Evolutionary conservation across 805 yeast species (phyloP).

Genomic region (Barnettozyma wickerhamii): DNA sequence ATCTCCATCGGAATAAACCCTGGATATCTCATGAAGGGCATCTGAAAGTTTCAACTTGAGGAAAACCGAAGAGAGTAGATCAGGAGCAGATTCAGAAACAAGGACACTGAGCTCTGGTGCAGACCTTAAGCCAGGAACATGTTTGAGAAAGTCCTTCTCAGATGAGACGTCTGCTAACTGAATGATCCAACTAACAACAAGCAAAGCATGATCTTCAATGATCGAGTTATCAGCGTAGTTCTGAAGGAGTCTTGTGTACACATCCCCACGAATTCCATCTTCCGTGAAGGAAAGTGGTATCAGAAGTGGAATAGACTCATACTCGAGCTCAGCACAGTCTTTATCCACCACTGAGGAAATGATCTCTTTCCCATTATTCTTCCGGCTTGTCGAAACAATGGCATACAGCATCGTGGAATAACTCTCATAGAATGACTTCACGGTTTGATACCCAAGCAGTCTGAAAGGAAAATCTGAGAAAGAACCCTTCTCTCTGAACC

Average conservation of each 20-base stretch:
- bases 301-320: conserved; percentile 33
- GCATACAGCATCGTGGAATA: conserved; percentile 38
- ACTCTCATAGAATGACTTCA: conserved; percentile 9
- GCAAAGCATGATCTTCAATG: conserved; percentile 21
- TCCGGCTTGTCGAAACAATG: conserved; percentile 26
- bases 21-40: conserved; percentile 14
- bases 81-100: conserved; percentile 4
- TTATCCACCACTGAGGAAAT: background rate
- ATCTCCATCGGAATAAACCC: conserved; percentile 2
- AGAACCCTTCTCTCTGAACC: conserved; percentile 5
- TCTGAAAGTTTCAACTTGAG: conserved; percentile 13
- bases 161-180: conserved; percentile 36
- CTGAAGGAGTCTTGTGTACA: conserved; percentile 21
- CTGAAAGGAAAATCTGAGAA: conserved; percentile 12
- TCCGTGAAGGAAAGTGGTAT: conserved; percentile 42
- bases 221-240: conserved; percentile 16
- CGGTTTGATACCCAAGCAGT: conserved; percentile 9
- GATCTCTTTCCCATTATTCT: background rate
- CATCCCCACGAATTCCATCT: conserved; percentile 33
- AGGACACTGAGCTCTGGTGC: background rate
- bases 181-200: conserved; percentile 36
- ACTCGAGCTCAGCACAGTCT: conserved; percentile 21
- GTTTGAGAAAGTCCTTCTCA: conserved; percentile 20
- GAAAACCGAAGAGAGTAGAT: conserved; percentile 7
- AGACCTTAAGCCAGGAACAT: conserved; percentile 11